These are phyloP conservation scores for Penicillium samsonianum DNA, from an alignment of 495 filamentous ascomycete species.

Conservation along the genomic window DNA sequence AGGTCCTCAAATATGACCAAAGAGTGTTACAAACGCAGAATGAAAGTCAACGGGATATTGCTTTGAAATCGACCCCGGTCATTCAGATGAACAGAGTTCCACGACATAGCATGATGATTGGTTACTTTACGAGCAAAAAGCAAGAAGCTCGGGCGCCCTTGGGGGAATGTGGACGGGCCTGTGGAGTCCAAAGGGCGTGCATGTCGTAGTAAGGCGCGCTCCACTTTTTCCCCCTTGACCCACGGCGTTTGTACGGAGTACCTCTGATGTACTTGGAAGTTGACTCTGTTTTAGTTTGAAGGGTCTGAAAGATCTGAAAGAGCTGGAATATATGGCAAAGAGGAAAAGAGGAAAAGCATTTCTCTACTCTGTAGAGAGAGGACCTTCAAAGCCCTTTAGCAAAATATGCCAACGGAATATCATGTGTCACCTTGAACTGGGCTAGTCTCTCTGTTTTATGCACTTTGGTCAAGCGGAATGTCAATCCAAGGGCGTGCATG, in stretches of 20 bases:
- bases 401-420: background rate
- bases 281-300: background rate
- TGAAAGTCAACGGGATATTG: background rate
- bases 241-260: background rate
- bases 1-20: background rate
- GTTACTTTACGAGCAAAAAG: conserved; percentile 5
- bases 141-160: conserved; percentile 6
- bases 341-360: background rate
- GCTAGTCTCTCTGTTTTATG: background rate
- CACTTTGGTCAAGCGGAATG: conserved; percentile 22
- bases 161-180: conserved; percentile 21
- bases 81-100: background rate
- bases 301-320: background rate
- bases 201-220: conserved; percentile 29
- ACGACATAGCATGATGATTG: conserved; percentile 15
- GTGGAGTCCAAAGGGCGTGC: conserved; percentile 34
- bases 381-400: background rate
- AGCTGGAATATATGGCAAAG: too few relatives aligned
- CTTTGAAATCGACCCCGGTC: conserved; percentile 9
- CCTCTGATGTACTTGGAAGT: background rate
- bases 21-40: background rate
- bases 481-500: conserved; percentile 32
- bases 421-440: background rate
- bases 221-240: conserved; percentile 21
- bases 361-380: background rate